Percentiles rank a stretch among this genome's conserved stretches.
These are phyloP conservation scores for Oenanthe javanica DNA, from an alignment of 140 eudicot genomes.

Conservation along the genomic window DNA sequence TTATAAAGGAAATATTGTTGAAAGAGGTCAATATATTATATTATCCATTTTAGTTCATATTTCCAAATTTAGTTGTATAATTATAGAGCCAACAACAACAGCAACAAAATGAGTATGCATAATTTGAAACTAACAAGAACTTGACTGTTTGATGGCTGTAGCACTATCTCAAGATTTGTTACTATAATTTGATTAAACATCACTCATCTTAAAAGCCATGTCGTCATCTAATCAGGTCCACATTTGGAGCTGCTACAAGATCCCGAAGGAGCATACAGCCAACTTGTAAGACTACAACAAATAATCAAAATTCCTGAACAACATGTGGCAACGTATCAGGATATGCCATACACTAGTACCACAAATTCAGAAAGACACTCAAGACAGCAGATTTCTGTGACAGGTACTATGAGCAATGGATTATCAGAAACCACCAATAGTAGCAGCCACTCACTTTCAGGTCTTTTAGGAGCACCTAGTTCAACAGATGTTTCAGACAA, in stretches of 20 bases:
- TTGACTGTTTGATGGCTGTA: neutral
- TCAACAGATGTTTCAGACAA: conserved; percentile 1
- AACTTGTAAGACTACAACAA: conserved; percentile 49
- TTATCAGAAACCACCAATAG: conserved; percentile 20
- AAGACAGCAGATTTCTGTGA: conserved; percentile 7
- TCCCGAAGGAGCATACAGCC: conserved; percentile 57
- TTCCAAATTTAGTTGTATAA: neutral
- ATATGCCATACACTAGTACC: conserved; percentile 1
- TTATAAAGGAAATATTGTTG: conserved; percentile 9
- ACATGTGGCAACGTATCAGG: conserved; percentile 12
- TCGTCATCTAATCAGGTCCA: conserved; percentile 29
- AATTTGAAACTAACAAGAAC: neutral
- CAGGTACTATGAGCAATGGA: conserved; percentile 18
- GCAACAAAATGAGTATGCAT: neutral
- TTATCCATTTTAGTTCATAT: neutral
- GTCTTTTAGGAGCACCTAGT: conserved; percentile 3
- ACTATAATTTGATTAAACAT: neutral
- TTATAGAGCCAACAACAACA: conserved; percentile 4
- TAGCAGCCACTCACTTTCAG: conserved; percentile 21
- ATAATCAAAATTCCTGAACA: conserved; percentile 13
- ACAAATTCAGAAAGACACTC: conserved; percentile 20
- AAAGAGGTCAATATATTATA: neutral
- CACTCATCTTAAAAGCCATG: neutral
- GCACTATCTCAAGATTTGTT: neutral
- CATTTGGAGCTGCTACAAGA: conserved; percentile 43